Evolutionary conservation across 139 green algal genomes (phyloP).

Genomic region (Volvox reticuliferus): DNA sequence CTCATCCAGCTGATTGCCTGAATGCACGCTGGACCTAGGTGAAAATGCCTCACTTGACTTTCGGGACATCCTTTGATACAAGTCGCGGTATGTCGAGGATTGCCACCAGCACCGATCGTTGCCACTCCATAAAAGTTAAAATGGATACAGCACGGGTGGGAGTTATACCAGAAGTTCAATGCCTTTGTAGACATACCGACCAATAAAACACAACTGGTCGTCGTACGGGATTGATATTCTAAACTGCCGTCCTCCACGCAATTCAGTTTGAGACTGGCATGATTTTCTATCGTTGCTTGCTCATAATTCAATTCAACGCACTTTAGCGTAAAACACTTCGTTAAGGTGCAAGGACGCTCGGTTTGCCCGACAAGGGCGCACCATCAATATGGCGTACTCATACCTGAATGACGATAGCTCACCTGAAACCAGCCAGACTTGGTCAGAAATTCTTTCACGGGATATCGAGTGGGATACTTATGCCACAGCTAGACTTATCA

Average conservation of each 20-base stretch:
- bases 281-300: neutral
- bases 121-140: too few relatives aligned
- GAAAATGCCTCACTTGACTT: neutral
- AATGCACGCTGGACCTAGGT: neutral
- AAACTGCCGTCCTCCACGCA: too few relatives aligned
- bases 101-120: too few relatives aligned
- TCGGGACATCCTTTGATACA: neutral
- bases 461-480: constrained; percentile 81
- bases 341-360: neutral
- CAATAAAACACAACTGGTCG: too few relatives aligned
- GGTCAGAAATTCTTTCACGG: constrained; percentile 41
- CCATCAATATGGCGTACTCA: constrained; percentile 20
- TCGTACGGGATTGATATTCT: too few relatives aligned
- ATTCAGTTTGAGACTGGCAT: too few relatives aligned
- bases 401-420: constrained; percentile 39
- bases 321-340: neutral
- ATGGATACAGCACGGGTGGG: too few relatives aligned
- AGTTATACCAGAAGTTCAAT: too few relatives aligned
- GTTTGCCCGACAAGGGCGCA: neutral
- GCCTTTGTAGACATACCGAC: too few relatives aligned
- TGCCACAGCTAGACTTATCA: constrained; percentile 85
- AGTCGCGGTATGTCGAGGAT: neutral
- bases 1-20: neutral
- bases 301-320: neutral
- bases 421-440: neutral